Conservation (phyloP, 805 yeast species). For the Schwanniomyces pseudopolymorphus region DNA sequence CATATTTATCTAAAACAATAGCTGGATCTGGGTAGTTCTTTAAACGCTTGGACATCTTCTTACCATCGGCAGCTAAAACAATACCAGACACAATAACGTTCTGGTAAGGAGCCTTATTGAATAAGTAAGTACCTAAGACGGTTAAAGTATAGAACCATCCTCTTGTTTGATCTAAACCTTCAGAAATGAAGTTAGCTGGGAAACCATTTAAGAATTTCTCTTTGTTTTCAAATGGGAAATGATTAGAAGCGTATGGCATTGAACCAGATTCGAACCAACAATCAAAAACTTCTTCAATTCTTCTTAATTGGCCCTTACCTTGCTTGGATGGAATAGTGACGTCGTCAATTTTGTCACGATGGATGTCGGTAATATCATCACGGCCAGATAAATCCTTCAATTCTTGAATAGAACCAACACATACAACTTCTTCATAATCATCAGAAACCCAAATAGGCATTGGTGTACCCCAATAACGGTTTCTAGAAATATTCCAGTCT, state of each 20-base stretch:
- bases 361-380: conserved; percentile 80
- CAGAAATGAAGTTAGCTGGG: conserved; percentile 98
- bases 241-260: conserved; percentile 97
- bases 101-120: conserved; percentile 88
- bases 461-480: conserved; percentile 99
- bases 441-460: conserved; percentile 97
- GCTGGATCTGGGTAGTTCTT: conserved; percentile 97
- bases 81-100: conserved; percentile 96
- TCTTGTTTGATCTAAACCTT: conserved; percentile 99
- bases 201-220: conserved; percentile 69
- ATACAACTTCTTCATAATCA: conserved; percentile 87
- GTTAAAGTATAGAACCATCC: conserved; percentile 99
- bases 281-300: conserved; percentile 97
- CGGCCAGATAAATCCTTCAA: conserved; percentile 82
- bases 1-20: conserved; percentile 77
- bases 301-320: conserved; percentile 84
- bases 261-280: conserved; percentile 99
- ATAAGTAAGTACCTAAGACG: conserved; percentile 92
- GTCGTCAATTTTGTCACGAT: conserved; percentile 88
- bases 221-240: conserved; percentile 90
- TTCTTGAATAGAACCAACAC: conserved; percentile 89
- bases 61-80: conserved; percentile 96
- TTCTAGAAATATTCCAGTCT: conserved; percentile 98
- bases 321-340: conserved; percentile 88
- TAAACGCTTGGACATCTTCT: conserved; percentile 97